Conservation (phyloP, 2,329 filamentous ascomycete genomes). For the Calonectria pauciramosa region DNA sequence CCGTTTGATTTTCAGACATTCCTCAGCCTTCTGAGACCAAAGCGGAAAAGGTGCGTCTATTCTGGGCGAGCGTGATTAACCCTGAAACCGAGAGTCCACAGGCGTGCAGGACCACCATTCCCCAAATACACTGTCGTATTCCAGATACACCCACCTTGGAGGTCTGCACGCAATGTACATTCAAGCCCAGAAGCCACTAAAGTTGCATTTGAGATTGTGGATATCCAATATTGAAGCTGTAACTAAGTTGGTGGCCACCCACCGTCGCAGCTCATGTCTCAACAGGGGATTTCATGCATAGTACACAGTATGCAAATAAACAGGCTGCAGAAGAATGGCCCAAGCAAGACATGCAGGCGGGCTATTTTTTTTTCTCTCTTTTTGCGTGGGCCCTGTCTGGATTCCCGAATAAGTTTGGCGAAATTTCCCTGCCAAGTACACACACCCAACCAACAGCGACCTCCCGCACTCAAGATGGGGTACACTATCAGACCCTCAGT, state of each 20-base stretch:
- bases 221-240: conserved; percentile 22
- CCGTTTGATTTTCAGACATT: conserved; percentile 15
- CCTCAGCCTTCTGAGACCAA: conserved; percentile 4
- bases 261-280: conserved; percentile 8
- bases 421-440: conserved; percentile 11
- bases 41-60: neutral
- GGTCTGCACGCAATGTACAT: neutral
- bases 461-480: neutral
- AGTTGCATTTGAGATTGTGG: conserved; percentile 24
- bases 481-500: neutral
- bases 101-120: conserved; percentile 16
- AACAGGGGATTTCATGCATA: conserved; percentile 18
- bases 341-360: conserved; percentile 28
- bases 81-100: conserved; percentile 5
- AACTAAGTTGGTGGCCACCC: conserved; percentile 12
- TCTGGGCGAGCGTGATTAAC: neutral
- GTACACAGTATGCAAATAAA: conserved; percentile 11
- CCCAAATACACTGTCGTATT: conserved; percentile 10
- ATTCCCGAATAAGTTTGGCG: conserved; percentile 13
- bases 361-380: neutral
- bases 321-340: conserved; percentile 16
- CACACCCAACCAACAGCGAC: neutral
- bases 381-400: neutral
- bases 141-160: neutral
- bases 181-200: neutral